Conservation (phyloP, 2,329 filamentous ascomycete species). For the Clonostachys rhizophaga region DNA sequence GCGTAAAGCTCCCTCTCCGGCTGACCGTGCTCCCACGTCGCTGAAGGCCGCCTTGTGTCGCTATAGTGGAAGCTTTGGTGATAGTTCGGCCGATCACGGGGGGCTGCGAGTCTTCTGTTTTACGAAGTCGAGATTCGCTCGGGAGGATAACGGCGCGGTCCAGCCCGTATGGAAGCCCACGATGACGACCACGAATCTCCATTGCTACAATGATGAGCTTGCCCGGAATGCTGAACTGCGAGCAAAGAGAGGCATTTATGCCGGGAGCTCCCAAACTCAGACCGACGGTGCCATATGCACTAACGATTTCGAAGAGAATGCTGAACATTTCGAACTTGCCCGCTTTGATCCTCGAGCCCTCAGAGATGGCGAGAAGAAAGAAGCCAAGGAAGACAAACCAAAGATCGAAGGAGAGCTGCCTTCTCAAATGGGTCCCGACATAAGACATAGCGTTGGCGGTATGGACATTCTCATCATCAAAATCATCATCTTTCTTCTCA, state of each 20-base stretch:
- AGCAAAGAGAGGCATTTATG: conserved; percentile 76
- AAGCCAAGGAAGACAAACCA: conserved; percentile 96
- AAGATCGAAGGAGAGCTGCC: conserved; percentile 92
- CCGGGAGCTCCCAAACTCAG: conserved; percentile 77
- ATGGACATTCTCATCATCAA: conserved; percentile 32
- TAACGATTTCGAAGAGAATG: conserved; percentile 80
- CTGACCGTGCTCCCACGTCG: conserved; percentile 7
- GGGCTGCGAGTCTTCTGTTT: conserved; percentile 34
- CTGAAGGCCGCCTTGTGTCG: conserved; percentile 11
- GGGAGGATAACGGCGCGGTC: conserved; percentile 57
- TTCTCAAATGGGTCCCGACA: conserved; percentile 84
- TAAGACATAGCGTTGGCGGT: conserved; percentile 63
- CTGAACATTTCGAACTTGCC: conserved; percentile 63
- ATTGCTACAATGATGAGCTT: conserved; percentile 66
- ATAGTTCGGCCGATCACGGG: conserved; percentile 8
- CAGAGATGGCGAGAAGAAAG: conserved; percentile 87
- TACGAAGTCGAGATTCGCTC: conserved; percentile 49
- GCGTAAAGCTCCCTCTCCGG: not conserved
- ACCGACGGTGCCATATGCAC: conserved; percentile 91
- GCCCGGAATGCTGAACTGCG: conserved; percentile 71
- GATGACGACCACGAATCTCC: conserved; percentile 65
- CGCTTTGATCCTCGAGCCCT: conserved; percentile 65
- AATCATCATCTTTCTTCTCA: conserved; percentile 11
- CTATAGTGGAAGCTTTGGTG: not conserved
- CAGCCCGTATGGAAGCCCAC: conserved; percentile 63